Base-by-base conservation (phyloP, 192 early-diverging fungal species). In the Backusella parvicylindrica region DNA sequence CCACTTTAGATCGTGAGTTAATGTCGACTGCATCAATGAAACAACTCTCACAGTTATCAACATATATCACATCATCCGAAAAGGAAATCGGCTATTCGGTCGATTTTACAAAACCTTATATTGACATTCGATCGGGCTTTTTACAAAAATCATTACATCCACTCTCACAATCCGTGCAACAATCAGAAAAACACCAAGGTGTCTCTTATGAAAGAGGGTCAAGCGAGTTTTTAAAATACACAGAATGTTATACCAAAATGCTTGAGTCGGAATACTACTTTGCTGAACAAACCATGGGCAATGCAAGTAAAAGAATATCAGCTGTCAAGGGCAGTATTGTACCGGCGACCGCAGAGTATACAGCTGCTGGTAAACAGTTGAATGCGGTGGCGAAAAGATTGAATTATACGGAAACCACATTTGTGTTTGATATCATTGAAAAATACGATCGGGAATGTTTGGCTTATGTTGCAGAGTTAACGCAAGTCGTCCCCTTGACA, bases 351-450 rank as follows among this genome's bases (percentile, higher is more conserved):
- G 86, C 87, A 21, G 78, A 79, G 36, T 87, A 86, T 66, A 47
- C 88, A 0, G 83, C 89, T 32, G 80, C 82, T 23, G 89, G 88
- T 9, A 86, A 87, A 50, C 60, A 77, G n/a, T 73, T 93, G 31
- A 81, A 89, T 75, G 77, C 75, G 11, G 70, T 85, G 6, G 87
- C 87, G 21, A 86, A 85, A 64, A 77, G 88, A 37, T 81, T 75
- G 50, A 75, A 87, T 53, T 73, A 85, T 60, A 82, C 78, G 12
- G 92, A 94, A 50, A 64, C 92, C 30, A 89, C 83, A 68, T 85
- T 94, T 81, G 76, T 93, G 16, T 86, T 93, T 76, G 92, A 94
- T 79, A 85, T 93, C 23, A 79, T 86, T 21, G 87, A 92, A 56
- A 79, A 81, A 21, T 81, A 76, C 75, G 72, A 84, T 71, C n/a